Percentiles rank a stretch among this genome's conserved stretches.
phyloP scores from a whole-genome alignment of 2,329 filamentous ascomycete genomes.

The Fusarium agapanthi region DNA sequence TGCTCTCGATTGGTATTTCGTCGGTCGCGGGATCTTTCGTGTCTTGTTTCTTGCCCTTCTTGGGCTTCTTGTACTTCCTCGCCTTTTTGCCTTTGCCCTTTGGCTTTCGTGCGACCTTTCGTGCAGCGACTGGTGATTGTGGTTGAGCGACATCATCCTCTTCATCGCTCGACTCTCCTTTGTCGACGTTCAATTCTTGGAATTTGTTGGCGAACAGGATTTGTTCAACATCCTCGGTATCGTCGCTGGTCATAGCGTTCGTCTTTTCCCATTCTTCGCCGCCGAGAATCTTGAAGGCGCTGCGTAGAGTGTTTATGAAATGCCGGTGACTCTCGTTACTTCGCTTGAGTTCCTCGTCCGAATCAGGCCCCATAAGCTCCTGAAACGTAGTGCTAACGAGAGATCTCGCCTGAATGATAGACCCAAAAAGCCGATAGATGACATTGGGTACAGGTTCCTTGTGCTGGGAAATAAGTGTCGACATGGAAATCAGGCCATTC shows the following conservation, averaged over 20 bases:
- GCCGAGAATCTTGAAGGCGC: slow-evolving; percentile 49
- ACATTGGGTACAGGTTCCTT: slow-evolving; percentile 44
- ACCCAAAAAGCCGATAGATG: slow-evolving; percentile 50
- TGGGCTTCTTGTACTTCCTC: slow-evolving; percentile 29
- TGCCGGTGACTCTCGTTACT: slow-evolving; percentile 52
- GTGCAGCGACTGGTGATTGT: background rate
- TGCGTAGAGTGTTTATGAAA: slow-evolving; percentile 53
- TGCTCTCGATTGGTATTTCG: slow-evolving; percentile 55
- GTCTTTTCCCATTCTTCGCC: slow-evolving; percentile 38
- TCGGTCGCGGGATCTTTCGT: slow-evolving; percentile 40
- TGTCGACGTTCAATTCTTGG: slow-evolving; percentile 4
- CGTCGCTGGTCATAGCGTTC: background rate
- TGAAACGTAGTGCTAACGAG: slow-evolving; percentile 44
- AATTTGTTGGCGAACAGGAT: slow-evolving; percentile 26
- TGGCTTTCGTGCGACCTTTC: background rate
- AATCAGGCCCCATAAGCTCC: slow-evolving; percentile 42
- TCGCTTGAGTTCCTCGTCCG: slow-evolving; percentile 44
- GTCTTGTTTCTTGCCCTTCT: slow-evolving; percentile 23
- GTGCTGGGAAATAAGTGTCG: slow-evolving; percentile 52
- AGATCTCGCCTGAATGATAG: slow-evolving; percentile 49
- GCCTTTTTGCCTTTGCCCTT: background rate
- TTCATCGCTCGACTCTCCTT: slow-evolving; percentile 6
- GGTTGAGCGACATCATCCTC: background rate
- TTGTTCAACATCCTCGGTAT: slow-evolving; percentile 33
- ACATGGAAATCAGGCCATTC: slow-evolving; percentile 49